Conservation (phyloP, 441 rosid species). For the Erysimum pusillum region DNA sequence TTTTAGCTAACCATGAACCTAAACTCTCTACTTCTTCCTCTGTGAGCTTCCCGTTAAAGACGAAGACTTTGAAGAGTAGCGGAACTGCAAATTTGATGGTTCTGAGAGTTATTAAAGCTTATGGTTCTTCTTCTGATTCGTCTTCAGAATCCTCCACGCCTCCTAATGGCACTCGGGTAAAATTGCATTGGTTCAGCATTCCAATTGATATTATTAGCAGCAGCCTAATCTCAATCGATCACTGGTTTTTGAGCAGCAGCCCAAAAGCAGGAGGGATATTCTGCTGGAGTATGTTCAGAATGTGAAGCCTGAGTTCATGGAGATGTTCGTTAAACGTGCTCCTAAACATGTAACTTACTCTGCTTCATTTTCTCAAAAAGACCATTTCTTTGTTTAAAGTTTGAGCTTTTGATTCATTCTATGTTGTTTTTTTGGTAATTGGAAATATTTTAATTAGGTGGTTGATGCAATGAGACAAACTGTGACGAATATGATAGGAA, state of each 20-base stretch:
- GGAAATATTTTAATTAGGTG: conserved; percentile 54
- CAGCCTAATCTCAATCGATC: no score
- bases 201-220: no score
- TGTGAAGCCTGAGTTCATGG: conserved; percentile 97
- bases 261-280: conserved; percentile 81
- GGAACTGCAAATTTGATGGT: conserved; percentile 44
- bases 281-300: conserved; percentile 92
- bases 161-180: conserved; percentile 74
- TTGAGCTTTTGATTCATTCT: not conserved
- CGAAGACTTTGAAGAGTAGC: not conserved
- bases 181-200: not conserved
- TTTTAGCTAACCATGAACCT: conserved; percentile 47
- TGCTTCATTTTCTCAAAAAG: not conserved
- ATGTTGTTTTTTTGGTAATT: conserved; percentile 22
- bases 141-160: conserved; percentile 65
- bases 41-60: conserved; percentile 50
- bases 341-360: conserved; percentile 71
- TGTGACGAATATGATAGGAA: conserved; percentile 93
- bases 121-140: conserved; percentile 62
- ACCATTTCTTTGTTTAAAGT: not conserved
- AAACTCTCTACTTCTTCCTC: conserved; percentile 47
- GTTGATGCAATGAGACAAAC: conserved; percentile 98
- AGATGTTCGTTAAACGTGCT: conserved; percentile 87
- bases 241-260: conserved; percentile 42
- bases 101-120: conserved; percentile 58